These are phyloP conservation scores for Lasiodiplodia theobromae DNA, from an alignment of 2,329 filamentous ascomycete genomes.

Conservation along the genomic window DNA sequence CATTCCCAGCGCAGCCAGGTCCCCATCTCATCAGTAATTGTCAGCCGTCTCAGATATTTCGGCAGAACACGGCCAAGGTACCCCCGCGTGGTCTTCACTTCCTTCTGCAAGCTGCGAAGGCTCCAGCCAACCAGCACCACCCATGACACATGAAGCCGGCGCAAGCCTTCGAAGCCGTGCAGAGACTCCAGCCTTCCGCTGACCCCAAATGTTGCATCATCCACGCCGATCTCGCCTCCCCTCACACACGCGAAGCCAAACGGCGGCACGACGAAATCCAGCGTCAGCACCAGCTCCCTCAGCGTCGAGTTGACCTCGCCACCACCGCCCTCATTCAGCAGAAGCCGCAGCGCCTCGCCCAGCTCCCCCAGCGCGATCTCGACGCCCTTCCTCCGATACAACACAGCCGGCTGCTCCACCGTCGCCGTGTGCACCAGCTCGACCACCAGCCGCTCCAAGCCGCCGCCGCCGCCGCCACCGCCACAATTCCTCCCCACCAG, in stretches of 20 bases:
- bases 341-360: not conserved
- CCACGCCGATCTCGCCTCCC: not conserved
- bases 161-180: not conserved
- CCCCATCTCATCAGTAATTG: slow-evolving; percentile 7
- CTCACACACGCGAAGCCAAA: not conserved
- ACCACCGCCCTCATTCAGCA: not conserved
- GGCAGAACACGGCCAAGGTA: not conserved
- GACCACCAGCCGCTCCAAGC: not conserved
- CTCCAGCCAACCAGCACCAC: slow-evolving; percentile 3
- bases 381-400: not conserved
- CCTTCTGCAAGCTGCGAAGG: not conserved
- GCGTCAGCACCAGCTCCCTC: not conserved
- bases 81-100: not conserved
- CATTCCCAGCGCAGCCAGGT: not conserved
- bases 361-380: not conserved
- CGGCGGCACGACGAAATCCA: not conserved
- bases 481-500: not conserved
- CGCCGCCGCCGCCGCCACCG: too few species aligned
- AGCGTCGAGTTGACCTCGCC: not conserved
- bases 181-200: not conserved
- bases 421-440: not conserved
- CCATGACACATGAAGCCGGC: not conserved
- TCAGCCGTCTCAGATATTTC: not conserved
- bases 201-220: not conserved
- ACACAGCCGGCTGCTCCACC: too few species aligned